Conservation (phyloP, 352 stramenopile genomes). For the Phytophthora citricola region DNA sequence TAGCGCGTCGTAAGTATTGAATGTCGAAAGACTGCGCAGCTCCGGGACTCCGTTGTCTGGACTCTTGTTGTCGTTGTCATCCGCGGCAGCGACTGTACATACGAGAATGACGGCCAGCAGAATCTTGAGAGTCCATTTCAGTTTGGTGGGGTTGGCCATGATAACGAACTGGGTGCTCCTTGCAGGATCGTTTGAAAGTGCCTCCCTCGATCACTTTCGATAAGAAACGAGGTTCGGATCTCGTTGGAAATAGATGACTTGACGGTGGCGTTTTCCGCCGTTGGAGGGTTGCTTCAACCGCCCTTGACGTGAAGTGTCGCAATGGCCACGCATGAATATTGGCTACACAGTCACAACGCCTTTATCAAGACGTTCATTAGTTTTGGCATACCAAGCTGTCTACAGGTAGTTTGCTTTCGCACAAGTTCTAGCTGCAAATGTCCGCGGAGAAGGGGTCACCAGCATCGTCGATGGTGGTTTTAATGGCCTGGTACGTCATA, state of each 20-base stretch:
- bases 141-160: conserved; percentile 3
- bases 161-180: background rate
- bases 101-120: conserved; percentile 9
- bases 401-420: background rate
- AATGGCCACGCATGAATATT: background rate
- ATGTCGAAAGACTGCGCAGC: conserved; percentile 34
- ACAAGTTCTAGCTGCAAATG: conserved; percentile 36
- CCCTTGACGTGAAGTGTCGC: background rate
- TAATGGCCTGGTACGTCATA: conserved; percentile 61
- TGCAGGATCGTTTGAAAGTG: conserved; percentile 15
- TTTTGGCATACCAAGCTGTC: background rate
- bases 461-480: conserved; percentile 44
- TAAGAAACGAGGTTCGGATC: conserved; percentile 1
- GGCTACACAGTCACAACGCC: background rate
- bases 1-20: conserved; percentile 44
- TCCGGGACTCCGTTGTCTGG: conserved; percentile 21
- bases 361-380: conserved; percentile 3
- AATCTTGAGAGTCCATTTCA: conserved; percentile 3
- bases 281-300: conserved; percentile 20
- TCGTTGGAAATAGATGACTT: conserved; percentile 13
- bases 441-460: conserved; percentile 39
- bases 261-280: conserved; percentile 25
- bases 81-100: background rate
- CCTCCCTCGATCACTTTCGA: background rate
- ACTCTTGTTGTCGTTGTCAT: conserved; percentile 15